Base-by-base conservation (phyloP, 495 filamentous ascomycete genomes). In the Trichocladium uniseriatum region DNA sequence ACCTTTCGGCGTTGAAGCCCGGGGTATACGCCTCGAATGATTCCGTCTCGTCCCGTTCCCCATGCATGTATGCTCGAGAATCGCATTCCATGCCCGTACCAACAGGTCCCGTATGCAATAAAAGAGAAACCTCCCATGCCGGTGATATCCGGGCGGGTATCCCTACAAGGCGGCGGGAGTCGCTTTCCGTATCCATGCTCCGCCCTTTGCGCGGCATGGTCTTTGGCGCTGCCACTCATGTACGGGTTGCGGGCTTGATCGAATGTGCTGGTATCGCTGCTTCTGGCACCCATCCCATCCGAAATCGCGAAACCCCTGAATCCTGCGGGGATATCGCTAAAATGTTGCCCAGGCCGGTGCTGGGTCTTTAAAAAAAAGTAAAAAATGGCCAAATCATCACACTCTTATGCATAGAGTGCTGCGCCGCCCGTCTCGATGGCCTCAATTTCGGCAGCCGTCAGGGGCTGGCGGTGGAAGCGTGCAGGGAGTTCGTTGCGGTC, bases 401-500 rank as follows among this genome's bases (percentile, higher is more conserved):
- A 19, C 27, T 27, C 49, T 68, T 56, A 72, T 24, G 65, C 64
- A 48, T 66, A 63, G 41, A 65, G 54, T 6, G 70, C 54, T 13
- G 91, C 92, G 46, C 92, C 92, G 22, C 89, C 94, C 24, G 84
- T 85, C 78, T 96, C 89, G 47, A 98, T 76, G 28, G 89, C 89
- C 64, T 97, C 94, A 49, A 98, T 98, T 76, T 98, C 92, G 38
- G 81, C 82, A 57, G 81, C 62, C 21, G 73, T 82, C 66, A 87
- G 82, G 15, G 80, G 74, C 13, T 77, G 70, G 45, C 91, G 76
- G 57, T 84, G 79, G 74, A 95, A 98, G 53, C 89, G 79, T 45
- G 69, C 53, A 21, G 94, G 92, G 11, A 98, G 79, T 66, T 98
- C 83, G 52, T 79, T 81, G 47, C 90, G 84, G 70, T 97, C 92